A percentile compares a stretch with the other conserved stretches of the same genome.
Evolutionary conservation across 768 basidiomycete genomes (phyloP).

Genomic region (Trametes cubensis): DNA sequence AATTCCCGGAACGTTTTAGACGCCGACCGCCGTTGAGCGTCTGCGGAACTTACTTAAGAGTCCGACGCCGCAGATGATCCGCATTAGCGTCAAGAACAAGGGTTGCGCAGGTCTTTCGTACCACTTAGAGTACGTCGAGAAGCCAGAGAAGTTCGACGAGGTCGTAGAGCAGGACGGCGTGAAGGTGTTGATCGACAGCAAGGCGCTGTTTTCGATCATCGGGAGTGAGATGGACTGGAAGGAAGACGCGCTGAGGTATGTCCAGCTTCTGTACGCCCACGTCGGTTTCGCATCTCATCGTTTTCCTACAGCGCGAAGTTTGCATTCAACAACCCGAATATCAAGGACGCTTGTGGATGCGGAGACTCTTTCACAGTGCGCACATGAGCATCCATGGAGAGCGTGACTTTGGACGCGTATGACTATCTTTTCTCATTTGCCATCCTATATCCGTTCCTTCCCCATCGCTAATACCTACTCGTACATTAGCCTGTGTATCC

Average conservation of each 20-base stretch:
- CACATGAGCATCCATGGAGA: conserved; percentile 22
- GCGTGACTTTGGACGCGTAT: conserved; percentile 10
- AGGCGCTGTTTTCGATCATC: conserved; percentile 96
- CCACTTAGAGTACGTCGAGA: conserved; percentile 93
- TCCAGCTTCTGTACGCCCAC: conserved; percentile 23
- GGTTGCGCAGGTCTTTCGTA: conserved; percentile 93
- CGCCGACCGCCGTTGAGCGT: conserved; percentile 73
- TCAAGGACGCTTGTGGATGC: conserved; percentile 93
- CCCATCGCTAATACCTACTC: conserved; percentile 17
- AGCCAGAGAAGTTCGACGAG: conserved; percentile 91
- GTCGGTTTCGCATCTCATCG: conserved; percentile 10
- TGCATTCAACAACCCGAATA: conserved; percentile 87
- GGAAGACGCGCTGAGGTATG: conserved; percentile 87
- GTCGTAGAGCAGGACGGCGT: conserved; percentile 96
- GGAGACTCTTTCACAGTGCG: conserved; percentile 86
- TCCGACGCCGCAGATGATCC: conserved; percentile 88
- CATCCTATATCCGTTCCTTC: not conserved
- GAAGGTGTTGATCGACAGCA: conserved; percentile 91
- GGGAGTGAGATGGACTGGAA: conserved; percentile 99
- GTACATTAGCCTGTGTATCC: conserved; percentile 20
- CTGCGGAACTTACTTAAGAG: conserved; percentile 74
- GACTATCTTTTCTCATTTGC: not conserved
- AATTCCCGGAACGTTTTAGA: conserved; percentile 58
- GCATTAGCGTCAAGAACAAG: conserved; percentile 95
- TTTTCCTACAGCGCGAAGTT: conserved; percentile 66